These are phyloP conservation scores for Colletotrichum abscissum DNA, from an alignment of 2,329 filamentous ascomycete genomes.

Conservation along the genomic window DNA sequence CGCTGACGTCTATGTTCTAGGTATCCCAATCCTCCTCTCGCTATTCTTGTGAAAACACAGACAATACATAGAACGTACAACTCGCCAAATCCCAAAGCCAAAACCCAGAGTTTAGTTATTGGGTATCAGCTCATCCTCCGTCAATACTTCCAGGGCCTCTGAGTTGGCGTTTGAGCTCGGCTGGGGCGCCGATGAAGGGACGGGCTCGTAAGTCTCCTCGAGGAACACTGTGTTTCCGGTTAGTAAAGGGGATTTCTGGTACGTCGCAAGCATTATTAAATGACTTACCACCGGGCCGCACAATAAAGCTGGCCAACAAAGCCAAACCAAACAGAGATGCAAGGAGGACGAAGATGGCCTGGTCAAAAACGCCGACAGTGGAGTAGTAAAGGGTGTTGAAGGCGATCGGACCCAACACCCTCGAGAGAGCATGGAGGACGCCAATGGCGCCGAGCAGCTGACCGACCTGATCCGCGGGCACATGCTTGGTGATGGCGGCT, in stretches of 20 bases:
- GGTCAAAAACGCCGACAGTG: slow-evolving; percentile 82
- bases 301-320: slow-evolving; percentile 74
- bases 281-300: slow-evolving; percentile 79
- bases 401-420: slow-evolving; percentile 81
- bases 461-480: slow-evolving; percentile 83
- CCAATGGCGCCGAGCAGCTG: slow-evolving; percentile 91
- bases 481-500: slow-evolving; percentile 88
- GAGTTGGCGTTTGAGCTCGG: neutral
- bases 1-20: slow-evolving; percentile 23
- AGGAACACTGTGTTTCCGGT: slow-evolving; percentile 29
- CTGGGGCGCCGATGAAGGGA: neutral
- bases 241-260: no score
- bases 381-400: slow-evolving; percentile 89
- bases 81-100: neutral
- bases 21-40: neutral
- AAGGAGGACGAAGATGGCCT: slow-evolving; percentile 85
- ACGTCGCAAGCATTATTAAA: no score
- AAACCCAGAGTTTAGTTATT: slow-evolving; percentile 6
- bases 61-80: neutral
- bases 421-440: slow-evolving; percentile 82
- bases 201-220: slow-evolving; percentile 26
- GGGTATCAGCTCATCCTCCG: slow-evolving; percentile 28
- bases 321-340: slow-evolving; percentile 73
- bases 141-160: slow-evolving; percentile 13
- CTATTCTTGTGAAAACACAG: neutral